Percentiles rank a stretch among this genome's conserved stretches.
Evolutionary conservation across 768 basidiomycete genomes (phyloP).

Genomic region (Amanita jacksonii): DNA sequence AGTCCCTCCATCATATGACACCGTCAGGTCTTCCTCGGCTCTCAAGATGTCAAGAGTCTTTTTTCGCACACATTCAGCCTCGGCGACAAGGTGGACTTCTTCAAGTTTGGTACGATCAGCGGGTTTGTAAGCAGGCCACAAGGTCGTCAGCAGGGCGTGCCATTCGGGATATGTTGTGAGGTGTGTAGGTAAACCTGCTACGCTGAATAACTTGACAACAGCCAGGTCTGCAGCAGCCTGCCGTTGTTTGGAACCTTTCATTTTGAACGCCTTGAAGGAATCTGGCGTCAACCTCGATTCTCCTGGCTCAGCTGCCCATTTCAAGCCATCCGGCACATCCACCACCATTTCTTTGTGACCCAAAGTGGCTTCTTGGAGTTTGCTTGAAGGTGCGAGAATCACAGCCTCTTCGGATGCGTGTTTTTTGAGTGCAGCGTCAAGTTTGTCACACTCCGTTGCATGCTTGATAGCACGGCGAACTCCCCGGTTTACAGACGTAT

Average conservation of each 20-base stretch:
- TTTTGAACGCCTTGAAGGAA: neutral
- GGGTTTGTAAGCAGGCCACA: neutral
- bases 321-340: too few relatives aligned
- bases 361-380: too few relatives aligned
- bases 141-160: neutral
- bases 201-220: neutral
- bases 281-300: neutral
- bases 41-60: neutral
- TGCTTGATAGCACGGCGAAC: neutral
- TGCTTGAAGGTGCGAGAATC: too few relatives aligned
- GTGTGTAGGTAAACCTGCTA: neutral
- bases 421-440: neutral
- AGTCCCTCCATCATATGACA: slow-evolving; percentile 20
- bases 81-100: neutral
- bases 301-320: too few relatives aligned
- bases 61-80: neutral
- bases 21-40: neutral
- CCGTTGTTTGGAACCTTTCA: neutral
- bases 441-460: neutral
- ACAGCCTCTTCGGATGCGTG: too few relatives aligned
- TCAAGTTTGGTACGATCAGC: neutral
- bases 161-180: neutral
- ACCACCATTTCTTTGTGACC: too few relatives aligned
- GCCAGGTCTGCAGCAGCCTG: neutral
- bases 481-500: neutral